Base-by-base conservation (phyloP, 2,329 filamentous ascomycete genomes). In the Lachnellula occidentalis region DNA sequence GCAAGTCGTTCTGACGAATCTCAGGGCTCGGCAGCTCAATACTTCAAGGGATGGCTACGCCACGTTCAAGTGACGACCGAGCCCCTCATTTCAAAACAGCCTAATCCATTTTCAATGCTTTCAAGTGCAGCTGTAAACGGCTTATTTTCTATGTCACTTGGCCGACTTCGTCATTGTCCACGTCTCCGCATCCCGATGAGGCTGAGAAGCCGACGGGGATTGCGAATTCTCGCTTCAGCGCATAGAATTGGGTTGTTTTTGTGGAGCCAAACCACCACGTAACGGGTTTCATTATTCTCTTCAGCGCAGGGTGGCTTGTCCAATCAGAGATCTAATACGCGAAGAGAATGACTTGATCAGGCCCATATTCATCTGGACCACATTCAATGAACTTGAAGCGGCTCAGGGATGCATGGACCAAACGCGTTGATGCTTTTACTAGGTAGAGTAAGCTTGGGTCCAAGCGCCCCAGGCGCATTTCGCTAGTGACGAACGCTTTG, bases 171-270 rank as follows among this genome's bases (percentile, higher is more conserved):
- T 34, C n/a, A 36, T 22, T 37, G 47, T 22, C 47, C 34, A n/a
- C 47, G 47, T 49, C 47, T n/a, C 47, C 17, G 2, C 31, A 49
- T 21, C 21, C 47, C 31, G 34, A 22, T n/a, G 50, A 52, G 50
- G 50, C 50, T 52, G 50, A 52, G 42, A 21, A 45, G 34, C 34
- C 19, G 48, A 34, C 43, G 24, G 45, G 12, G 22, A 36, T 48
- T 48, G 45, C 36, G 36, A 39, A 17, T 39, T 17, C 36, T 39
- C 36, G 36, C 5, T 9, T 31, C 27, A 7, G 27, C 4, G 9
- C 27, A 31, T 31, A 31, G 8, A 17, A 39, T 17, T 39, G 36
- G 14, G 5, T 2, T 6, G 12, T 15, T 39, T 39, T 39, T 17
- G 36, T 17, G 36, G 36, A 15, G 36, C 5, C 5, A 8, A 2